Percentiles rank a stretch among this genome's conserved stretches.
Conservation (phyloP, 1,284 basidiomycete species). For the Mycena sp. region DNA sequence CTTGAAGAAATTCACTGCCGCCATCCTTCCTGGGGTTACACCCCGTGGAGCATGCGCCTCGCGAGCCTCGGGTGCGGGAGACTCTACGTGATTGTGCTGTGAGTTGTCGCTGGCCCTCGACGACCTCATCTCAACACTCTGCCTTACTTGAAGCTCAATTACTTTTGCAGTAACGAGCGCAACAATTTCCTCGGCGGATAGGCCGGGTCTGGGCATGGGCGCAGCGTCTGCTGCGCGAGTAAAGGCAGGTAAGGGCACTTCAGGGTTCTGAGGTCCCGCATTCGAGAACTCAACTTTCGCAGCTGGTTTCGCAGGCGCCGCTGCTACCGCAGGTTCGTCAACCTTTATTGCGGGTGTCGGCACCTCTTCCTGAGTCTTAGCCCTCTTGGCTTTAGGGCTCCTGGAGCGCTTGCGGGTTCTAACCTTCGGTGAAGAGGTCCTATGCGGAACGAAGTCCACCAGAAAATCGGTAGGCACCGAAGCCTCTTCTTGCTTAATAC, state of each 20-base stretch:
- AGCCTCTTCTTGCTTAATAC: not conserved
- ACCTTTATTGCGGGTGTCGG: not conserved
- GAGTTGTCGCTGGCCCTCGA: too few species aligned
- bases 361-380: too few species aligned
- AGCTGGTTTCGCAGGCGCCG: not conserved
- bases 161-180: not conserved
- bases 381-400: too few species aligned
- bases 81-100: too few species aligned
- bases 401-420: not conserved
- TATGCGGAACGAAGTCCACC: not conserved
- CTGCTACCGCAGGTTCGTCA: not conserved
- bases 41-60: too few species aligned
- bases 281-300: not conserved
- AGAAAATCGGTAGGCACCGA: not conserved
- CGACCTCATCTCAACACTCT: too few species aligned
- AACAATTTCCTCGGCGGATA: not conserved
- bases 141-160: not conserved
- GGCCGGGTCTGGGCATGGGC: too few species aligned
- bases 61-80: too few species aligned
- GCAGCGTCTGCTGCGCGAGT: too few species aligned
- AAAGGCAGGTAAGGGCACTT: too few species aligned
- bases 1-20: too few species aligned
- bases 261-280: not conserved
- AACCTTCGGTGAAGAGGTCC: not conserved
- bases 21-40: too few species aligned